Base-by-base conservation (phyloP, 306 rosid species). In the Inga oerstediana region DNA sequence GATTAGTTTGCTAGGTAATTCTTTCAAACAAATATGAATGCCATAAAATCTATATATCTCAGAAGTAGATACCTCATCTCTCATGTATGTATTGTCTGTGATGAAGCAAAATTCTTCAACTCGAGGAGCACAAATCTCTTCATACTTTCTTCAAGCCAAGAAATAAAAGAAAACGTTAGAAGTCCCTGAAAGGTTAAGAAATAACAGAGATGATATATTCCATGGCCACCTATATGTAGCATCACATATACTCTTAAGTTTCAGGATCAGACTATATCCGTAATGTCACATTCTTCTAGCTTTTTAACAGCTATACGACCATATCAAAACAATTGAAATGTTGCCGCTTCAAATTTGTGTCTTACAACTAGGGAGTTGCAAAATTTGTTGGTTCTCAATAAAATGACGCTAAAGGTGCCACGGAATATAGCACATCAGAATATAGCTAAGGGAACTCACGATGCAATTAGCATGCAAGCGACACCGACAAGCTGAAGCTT, bases 61-160 rank as follows among this genome's bases (percentile, higher is more conserved):
- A 58, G 56, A 61, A 86, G 81, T 43, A 76, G 79, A 69, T 24
- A 92, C 99, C 97, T 94, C 94, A 70, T 32, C 91, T 91, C 92
- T 91, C 45, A 89, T 83, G 91, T 92, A 97, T 77, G 99, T 91
- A 84, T 87, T 91, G 83, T 94, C 99, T 3, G 99, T 94, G 85
- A 97, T 92, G 88, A 87, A 80, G 87, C 99, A 97, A 79, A 94
- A 97, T 15, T 94, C 99, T 87, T 92, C 97, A 66, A 93, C 91
- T 27, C 87, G 91, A 1, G 97, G 99, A 49, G 97, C 94, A 81
- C 88, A 81, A 48, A 91, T 88, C 89, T 97, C 99, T 91, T 97
- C 98, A 17, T 92, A 94, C 81, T 97, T 97, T 78, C 99, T 97
- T 76, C 88, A 86, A 86, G 75, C 80, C 85, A 84, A 51, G 78